Base-by-base conservation (phyloP, 129 eudicot species). In the Helichrysum umbraculigerum region DNA sequence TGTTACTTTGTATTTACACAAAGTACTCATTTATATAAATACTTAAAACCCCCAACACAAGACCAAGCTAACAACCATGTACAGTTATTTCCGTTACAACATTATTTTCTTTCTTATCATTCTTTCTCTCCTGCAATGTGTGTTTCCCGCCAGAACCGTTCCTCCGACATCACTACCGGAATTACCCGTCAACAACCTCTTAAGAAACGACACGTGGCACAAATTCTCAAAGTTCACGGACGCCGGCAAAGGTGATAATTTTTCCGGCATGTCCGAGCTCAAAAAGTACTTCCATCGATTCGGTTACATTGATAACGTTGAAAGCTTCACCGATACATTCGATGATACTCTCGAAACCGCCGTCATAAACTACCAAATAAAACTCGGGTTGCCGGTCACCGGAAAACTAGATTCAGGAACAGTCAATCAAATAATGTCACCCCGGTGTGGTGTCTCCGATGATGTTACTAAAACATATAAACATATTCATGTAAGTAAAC, bases 381-480 rank as follows among this genome's bases (percentile, higher is more conserved):
- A 80, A 4, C 81, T 93, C 22, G 98, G 98, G 0, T 56, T 93
- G 3, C 68, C 78, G 22, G 71, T 68, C 4, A 90, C 96, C 29
- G 98, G 98, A 17, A 86, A 63, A 35, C 87, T 93, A 2, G 98
- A 93, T 21, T 7, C 67, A 32, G 75, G 50, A 4, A 93, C 98
- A 30, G 67, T 93, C 22, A 39, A 44, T 6, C 87, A 82, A 19
- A 93, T 93, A 65, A 88, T 87, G 86, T 78, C 88, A 2, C 97
- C 98, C 3, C 59, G 98, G 70, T 93, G 98, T 32, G 98, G 97
- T 10, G 81, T 93, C 41, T 39, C 79, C 7, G 98, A 88, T 25
- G 16, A 62, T 8, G 70, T 41, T 4, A 3, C 20, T 28, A n/a
- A 56, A 22, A 79, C 16, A 6, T 50, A 29, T 75, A 77, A 32